Evolutionary conservation across 2,329 filamentous ascomycete species (phyloP), one percentile per base, ranked within the genome.

Genomic region (Aquanectria penicillioides): DNA sequence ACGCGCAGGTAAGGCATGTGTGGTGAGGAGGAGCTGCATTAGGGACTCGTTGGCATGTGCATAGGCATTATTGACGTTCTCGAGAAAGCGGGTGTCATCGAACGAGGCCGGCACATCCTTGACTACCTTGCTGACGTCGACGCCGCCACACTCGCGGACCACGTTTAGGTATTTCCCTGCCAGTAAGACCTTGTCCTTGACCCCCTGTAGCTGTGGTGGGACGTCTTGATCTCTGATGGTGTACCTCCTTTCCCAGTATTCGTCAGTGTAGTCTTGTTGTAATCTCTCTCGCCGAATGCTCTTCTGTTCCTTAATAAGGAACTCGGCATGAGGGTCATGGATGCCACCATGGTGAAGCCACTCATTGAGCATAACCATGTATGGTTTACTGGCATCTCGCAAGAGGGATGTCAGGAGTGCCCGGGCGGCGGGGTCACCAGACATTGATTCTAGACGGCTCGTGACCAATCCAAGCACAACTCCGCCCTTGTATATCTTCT

Each of bases 151-250:
- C 77, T 99, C 95, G 61, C 95, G 88, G 15, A 99, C 95, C 4
- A 99, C 95, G 67, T 99, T 99, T 48, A 99, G 86, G 73, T 99
- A 99, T 75, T 99, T 99, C 33, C 95, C 95, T 15, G 95, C 95
- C 28, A 99, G 83, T 3, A 99, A 82, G 2, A 98, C 94, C 76
- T 97, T 97, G 67, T 97, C 94, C 73, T 95, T 95, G 66, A 98
- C 90, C 23, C 86, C 88, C 72, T 95, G 91, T 5, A 99, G 85
- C 73, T 99, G 95, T 8, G 94, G 94, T 3, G 95, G 95, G 1
- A 98, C 89, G 59, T 97, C 91, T 44, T 92, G 88, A 61, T 97
- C 93, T 58, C 95, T 89, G 62, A 99, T 90, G 5, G 95, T 98
- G 73, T 99, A 99, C 63, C 95, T 86, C 71, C 97, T 93, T 74